These are phyloP conservation scores for Alternaria sp. DNA, from an alignment of 2,329 filamentous ascomycete genomes.

Conservation along the genomic window DNA sequence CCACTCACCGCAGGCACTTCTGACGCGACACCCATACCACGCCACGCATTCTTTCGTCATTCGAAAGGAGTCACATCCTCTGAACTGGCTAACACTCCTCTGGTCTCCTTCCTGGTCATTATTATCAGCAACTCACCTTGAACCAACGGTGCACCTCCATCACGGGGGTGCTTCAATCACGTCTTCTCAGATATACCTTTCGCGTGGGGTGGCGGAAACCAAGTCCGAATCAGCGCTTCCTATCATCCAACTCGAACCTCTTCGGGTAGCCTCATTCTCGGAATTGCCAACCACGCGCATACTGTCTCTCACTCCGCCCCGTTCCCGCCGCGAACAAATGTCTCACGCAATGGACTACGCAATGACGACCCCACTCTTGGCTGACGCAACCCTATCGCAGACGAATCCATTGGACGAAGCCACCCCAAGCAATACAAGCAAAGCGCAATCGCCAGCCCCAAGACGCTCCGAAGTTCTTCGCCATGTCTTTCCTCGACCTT, in stretches of 20 bases:
- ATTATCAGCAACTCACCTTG: background rate
- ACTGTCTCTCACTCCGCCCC: conserved; percentile 17
- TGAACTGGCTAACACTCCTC: background rate
- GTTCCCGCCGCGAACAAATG: conserved; percentile 9
- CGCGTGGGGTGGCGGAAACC: conserved; percentile 52
- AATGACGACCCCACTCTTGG: background rate
- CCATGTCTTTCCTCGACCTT: conserved; percentile 29
- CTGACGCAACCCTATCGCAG: background rate
- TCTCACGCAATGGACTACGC: conserved; percentile 7
- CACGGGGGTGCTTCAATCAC: conserved; percentile 43
- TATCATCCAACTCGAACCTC: conserved; percentile 14
- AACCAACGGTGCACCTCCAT: background rate
- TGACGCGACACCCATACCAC: background rate
- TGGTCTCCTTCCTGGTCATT: background rate
- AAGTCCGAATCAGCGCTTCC: conserved; percentile 37
- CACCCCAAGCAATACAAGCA: background rate
- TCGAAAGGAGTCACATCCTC: background rate
- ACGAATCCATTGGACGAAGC: background rate
- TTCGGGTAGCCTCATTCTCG: conserved; percentile 20
- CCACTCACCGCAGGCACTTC: background rate
- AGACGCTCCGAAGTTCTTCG: conserved; percentile 33
- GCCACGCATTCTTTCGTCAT: background rate
- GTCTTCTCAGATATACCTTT: conserved; percentile 58
- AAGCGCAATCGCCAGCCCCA: background rate
- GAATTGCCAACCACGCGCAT: conserved; percentile 21